Evolutionary conservation across 1,284 basidiomycete genomes (phyloP), one percentile per base, ranked within the genome.

Genomic region (Hemileia vastatrix): DNA sequence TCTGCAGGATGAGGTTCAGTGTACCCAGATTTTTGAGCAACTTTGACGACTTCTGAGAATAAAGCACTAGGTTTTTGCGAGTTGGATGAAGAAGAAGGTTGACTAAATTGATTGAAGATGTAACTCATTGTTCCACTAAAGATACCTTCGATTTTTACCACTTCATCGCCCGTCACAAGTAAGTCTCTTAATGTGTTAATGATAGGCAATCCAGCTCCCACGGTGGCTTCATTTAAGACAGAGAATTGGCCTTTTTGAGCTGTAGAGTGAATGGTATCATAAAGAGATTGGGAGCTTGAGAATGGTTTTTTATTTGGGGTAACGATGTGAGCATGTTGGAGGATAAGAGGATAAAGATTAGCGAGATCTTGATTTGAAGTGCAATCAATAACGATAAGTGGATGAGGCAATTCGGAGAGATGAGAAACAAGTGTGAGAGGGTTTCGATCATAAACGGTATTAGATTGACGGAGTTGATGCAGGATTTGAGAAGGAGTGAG

Each of bases 291-390:
- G n/a, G 83, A 80, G 0, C 87, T 85, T 3, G 90, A 94, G 74
- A 87, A 90, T 0, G 88, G 94, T 79, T 97, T 97, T 78, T 99
- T 99, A 81, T 97, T 99, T 13, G 95, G 94, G 0, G 94, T 99
- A 49, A 95, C 86, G 67, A 99, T 83, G 74, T 86, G 84, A 59
- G 97, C 82, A 6, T 91, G 82, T 57, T 80, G 78, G 63, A 98
- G 79, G 78, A 94, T 87, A 27, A 80, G 77, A 0, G 95, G 90
- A 77, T 98, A 99, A 65, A 87, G 77, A 24, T 80, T 79, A 1
- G 94, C 94, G 40, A 98, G 83, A 15, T 79, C 80, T 55, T 93
- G 87, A 44, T 88, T 86, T 1, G 91, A 89, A 0, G 95, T 97
- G 76, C 93, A 95, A 78, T 99, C 94, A 64, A 99, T 87, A 19